Evolutionary conservation across 495 filamentous ascomycete genomes (phyloP).

Genomic region (Pyrenula massariospora): DNA sequence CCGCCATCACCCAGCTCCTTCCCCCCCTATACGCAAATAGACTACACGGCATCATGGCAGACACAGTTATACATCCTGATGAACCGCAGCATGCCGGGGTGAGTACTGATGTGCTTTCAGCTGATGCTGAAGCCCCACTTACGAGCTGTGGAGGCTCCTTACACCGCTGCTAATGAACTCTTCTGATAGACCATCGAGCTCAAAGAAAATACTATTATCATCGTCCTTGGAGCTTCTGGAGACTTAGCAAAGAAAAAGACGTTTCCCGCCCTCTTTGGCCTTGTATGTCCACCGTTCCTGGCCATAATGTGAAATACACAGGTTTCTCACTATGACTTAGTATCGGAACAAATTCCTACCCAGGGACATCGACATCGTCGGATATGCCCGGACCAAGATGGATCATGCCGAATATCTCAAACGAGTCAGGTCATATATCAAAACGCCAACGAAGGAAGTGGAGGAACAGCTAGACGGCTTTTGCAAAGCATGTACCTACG

Average conservation of each 20-base stretch:
- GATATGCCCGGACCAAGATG: constrained; percentile 99
- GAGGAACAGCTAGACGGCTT: constrained; percentile 91
- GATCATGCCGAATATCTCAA: constrained; percentile 89
- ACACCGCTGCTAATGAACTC: constrained; percentile 10
- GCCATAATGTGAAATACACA: not conserved
- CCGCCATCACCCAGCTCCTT: not conserved
- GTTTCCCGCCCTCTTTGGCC: constrained; percentile 97
- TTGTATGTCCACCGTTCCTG: constrained; percentile 51
- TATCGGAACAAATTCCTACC: constrained; percentile 98
- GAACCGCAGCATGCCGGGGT: not conserved
- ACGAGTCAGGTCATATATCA: constrained; percentile 95
- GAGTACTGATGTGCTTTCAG: not conserved
- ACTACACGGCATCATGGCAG: not conserved
- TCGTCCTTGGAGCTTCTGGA: constrained; percentile 93
- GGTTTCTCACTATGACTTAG: constrained; percentile 34
- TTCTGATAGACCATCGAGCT: constrained; percentile 64
- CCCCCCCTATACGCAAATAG: not conserved
- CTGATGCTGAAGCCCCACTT: not conserved
- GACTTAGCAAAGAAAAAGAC: constrained; percentile 99
- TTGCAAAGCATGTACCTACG: constrained; percentile 76
- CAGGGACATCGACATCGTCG: constrained; percentile 93
- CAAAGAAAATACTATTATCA: constrained; percentile 95
- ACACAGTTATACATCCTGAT: not conserved
- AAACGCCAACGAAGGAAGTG: constrained; percentile 95
- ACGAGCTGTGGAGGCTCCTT: not conserved